Evolutionary conservation across 257 asterid genomes (phyloP).

Genomic region (Scutellaria galericulata): DNA sequence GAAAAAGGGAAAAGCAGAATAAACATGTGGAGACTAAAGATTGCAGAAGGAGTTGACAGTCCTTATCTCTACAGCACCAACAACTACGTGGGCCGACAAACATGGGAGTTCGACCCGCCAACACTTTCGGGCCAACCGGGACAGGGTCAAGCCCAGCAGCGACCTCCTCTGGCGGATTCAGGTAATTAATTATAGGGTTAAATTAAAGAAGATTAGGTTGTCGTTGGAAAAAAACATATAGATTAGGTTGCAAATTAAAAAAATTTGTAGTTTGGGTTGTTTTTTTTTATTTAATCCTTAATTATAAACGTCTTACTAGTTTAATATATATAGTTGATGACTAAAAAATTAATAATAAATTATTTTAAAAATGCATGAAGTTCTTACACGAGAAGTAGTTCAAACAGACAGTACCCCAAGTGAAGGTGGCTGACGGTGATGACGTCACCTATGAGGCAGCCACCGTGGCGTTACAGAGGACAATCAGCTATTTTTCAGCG

Average conservation of each 20-base stretch:
- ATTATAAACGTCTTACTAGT: too few relatives aligned
- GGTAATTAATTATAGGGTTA: background rate
- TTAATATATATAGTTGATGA: too few relatives aligned
- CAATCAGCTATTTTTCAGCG: slow-evolving; percentile 59
- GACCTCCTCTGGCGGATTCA: background rate
- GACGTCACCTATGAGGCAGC: slow-evolving; percentile 63
- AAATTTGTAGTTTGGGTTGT: too few relatives aligned
- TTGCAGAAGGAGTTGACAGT: background rate
- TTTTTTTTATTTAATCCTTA: too few relatives aligned
- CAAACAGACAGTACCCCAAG: slow-evolving; percentile 57
- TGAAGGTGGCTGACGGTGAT: slow-evolving; percentile 69
- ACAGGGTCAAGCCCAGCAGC: background rate
- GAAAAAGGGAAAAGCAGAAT: too few relatives aligned
- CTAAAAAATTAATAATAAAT: too few relatives aligned
- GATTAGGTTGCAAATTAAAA: too few relatives aligned
- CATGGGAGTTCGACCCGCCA: background rate
- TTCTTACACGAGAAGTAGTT: slow-evolving; percentile 63
- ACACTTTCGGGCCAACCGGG: background rate
- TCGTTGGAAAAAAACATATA: too few relatives aligned
- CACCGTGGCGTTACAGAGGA: slow-evolving; percentile 51
- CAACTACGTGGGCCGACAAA: too few relatives aligned
- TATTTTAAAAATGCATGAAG: slow-evolving; percentile 34
- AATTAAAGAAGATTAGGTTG: too few relatives aligned
- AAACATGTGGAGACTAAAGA: background rate
- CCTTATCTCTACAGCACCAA: background rate